Base-by-base conservation (phyloP, 768 basidiomycete genomes). In the Psilocybe cubensis region DNA sequence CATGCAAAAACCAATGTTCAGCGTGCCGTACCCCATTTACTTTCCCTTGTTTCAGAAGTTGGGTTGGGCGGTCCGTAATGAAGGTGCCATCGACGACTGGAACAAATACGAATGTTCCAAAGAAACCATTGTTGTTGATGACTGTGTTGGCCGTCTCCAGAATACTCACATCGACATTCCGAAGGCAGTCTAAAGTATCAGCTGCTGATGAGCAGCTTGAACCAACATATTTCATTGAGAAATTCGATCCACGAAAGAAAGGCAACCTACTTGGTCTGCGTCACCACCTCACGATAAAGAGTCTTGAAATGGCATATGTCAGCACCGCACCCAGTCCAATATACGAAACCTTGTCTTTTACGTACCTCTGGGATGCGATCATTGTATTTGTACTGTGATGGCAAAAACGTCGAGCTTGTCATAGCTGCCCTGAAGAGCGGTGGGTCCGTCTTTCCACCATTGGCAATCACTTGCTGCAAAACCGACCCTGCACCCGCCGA, bases 51-150 rank as follows among this genome's bases (percentile, higher is more conserved):
- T 63, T 59, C 21, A 83, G 53, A 4, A 76, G 69, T 50, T 72
- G 56, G 0, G 70, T 77, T 6, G 81, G 79, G 14, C 78, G 67
- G 41, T 78, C 75, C 0, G 71, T 66, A 33, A 83, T 80, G 57
- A 81, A 78, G 1, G 64, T 70, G 3, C 78, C 81, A 60, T 83
- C 82, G 2, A 83, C 73, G 25, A 83, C 80, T 0, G 81, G 81
- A 12, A 72, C 70, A 40, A 78, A 79, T 5, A 66, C 58, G 28
- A 68, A 78, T 2, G 74, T 76, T 0, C 76, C 78, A 50, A 60
- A 78, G 64, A 81, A 77, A 7, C 62, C 74, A 27, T 64, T 65
- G 0, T 3, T 12, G 3, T 66, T 66, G 14, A 81, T 58, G 8
- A 73, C 46, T 3, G 45, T 18, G 56, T 82, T 81, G 4, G 66